These are phyloP conservation scores for Salix arbutifolia DNA, from an alignment of 345 rosid genomes.

Conservation along the genomic window DNA sequence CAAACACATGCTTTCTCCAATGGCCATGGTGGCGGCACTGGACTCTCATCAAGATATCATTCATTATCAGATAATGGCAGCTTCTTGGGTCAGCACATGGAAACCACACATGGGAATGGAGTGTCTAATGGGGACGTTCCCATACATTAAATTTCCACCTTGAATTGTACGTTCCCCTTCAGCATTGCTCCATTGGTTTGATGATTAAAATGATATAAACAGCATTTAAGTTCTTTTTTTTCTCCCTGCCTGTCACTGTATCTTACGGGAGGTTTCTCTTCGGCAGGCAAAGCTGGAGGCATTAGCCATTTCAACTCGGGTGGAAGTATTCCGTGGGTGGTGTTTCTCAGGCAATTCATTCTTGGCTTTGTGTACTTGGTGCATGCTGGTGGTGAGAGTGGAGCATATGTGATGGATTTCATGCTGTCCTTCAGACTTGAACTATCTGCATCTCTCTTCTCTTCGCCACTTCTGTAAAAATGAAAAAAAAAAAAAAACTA, in stretches of 20 bases:
- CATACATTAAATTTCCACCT: conserved; percentile 20
- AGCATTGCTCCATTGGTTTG: conserved; percentile 22
- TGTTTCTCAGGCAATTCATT: conserved; percentile 59
- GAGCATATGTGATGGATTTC: background rate
- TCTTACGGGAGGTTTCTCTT: conserved; percentile 9
- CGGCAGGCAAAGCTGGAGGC: conserved; percentile 23
- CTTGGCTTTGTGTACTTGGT: conserved; percentile 50
- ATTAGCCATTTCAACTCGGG: background rate
- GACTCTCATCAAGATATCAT: conserved; percentile 20
- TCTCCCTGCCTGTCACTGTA: background rate
- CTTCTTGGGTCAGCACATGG: conserved; percentile 28
- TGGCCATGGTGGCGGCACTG: conserved; percentile 11
- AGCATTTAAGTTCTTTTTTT: background rate
- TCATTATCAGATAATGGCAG: conserved; percentile 15
- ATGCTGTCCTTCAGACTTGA: background rate
- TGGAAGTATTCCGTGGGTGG: conserved; percentile 1
- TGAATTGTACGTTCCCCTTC: conserved; percentile 14
- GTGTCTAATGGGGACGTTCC: conserved; percentile 25
- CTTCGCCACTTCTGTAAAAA: conserved; percentile 3
- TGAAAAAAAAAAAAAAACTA: background rate
- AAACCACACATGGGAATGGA: conserved; percentile 27
- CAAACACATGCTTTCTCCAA: conserved; percentile 14
- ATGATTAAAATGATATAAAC: background rate
- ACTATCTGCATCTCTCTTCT: background rate
- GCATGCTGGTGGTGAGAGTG: background rate